phyloP scores from a whole-genome alignment of 768 basidiomycete species.

The Termitomyces eurrhizus region DNA sequence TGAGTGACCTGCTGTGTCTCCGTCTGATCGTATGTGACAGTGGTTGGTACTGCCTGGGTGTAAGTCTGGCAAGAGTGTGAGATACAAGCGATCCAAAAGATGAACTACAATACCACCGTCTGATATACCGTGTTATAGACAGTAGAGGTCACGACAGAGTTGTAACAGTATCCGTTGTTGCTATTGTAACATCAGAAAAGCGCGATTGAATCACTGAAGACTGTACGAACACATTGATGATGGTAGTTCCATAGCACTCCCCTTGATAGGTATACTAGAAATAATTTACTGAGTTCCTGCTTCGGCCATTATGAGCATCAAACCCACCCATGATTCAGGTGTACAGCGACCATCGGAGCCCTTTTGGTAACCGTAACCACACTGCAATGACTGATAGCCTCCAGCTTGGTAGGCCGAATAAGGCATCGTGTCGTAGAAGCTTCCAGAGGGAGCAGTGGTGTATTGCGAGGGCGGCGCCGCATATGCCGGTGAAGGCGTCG shows the following conservation, averaged over 20 bases:
- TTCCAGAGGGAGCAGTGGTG: conserved; percentile 30
- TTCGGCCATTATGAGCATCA: neutral
- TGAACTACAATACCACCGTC: conserved; percentile 20
- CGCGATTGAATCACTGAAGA: neutral
- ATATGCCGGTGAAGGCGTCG: conserved; percentile 22
- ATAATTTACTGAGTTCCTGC: conserved; percentile 3
- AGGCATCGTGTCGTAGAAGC: conserved; percentile 49
- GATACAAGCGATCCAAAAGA: neutral
- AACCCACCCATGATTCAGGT: conserved; percentile 55
- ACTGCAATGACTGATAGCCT: conserved; percentile 62
- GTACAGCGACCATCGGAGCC: conserved; percentile 51
- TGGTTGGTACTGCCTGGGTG: conserved; percentile 37
- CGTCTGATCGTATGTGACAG: conserved; percentile 37
- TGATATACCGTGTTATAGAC: conserved; percentile 28
- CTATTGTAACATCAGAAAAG: conserved; percentile 12
- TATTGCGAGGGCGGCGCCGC: conserved; percentile 29
- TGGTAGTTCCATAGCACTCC: conserved; percentile 63
- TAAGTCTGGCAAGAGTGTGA: conserved; percentile 13
- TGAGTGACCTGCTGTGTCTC: conserved; percentile 20
- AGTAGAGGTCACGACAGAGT: conserved; percentile 34
- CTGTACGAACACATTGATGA: conserved; percentile 36
- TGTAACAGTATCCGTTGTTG: conserved; percentile 21
- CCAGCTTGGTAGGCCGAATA: conserved; percentile 58
- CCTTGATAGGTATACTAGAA: conserved; percentile 33
- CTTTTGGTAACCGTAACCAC: conserved; percentile 69